These are phyloP conservation scores for Kuraishia ogatae DNA, from an alignment of 805 yeast genomes.

Conservation along the genomic window DNA sequence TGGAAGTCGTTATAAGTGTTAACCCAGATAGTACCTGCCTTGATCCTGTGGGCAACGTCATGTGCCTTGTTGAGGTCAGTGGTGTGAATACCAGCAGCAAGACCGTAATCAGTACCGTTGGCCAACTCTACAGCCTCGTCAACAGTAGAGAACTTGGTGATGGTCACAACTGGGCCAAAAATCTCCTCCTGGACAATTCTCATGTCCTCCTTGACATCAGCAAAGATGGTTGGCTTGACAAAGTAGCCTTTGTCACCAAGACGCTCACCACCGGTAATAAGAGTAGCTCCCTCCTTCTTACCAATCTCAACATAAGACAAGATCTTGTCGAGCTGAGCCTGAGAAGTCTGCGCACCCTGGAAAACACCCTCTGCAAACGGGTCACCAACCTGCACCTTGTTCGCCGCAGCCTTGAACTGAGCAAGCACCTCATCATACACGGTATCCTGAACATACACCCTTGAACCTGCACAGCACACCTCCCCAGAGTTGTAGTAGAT, in stretches of 20 bases:
- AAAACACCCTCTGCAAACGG: constrained; percentile 71
- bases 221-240: constrained; percentile 66
- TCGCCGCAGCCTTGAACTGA: constrained; percentile 46
- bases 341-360: constrained; percentile 92
- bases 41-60: constrained; percentile 62
- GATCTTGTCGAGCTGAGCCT: constrained; percentile 70
- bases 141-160: constrained; percentile 70
- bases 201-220: constrained; percentile 61
- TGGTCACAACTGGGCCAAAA: constrained; percentile 88
- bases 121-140: constrained; percentile 77
- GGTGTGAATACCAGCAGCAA: constrained; percentile 89
- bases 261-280: constrained; percentile 56
- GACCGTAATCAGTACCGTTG: constrained; percentile 76
- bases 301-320: constrained; percentile 72
- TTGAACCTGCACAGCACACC: constrained; percentile 92
- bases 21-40: constrained; percentile 89
- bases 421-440: constrained; percentile 70
- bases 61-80: constrained; percentile 65
- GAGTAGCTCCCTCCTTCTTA: constrained; percentile 73
- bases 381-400: constrained; percentile 59
- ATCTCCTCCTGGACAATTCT: constrained; percentile 69
- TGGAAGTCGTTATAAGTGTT: constrained; percentile 89
- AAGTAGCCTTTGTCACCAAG: constrained; percentile 55
- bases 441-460: constrained; percentile 80
- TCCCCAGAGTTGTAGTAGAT: constrained; percentile 94